Conservation (phyloP, 352 stramenopile genomes). For the Phytopythium helicoides region DNA sequence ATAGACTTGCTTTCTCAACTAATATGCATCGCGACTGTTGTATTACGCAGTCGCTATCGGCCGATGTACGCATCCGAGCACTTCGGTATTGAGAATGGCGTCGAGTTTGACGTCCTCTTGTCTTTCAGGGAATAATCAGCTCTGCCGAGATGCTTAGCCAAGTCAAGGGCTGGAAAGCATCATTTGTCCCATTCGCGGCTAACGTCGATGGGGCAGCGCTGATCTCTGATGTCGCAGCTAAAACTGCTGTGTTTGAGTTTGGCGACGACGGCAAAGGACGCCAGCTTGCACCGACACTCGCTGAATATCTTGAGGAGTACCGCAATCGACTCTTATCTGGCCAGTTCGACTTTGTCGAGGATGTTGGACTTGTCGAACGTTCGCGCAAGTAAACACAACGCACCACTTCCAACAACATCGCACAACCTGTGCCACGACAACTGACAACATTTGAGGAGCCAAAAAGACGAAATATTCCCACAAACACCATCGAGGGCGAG, state of each 20-base stretch:
- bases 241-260: conserved; percentile 70
- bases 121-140: conserved; percentile 49
- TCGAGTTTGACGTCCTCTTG: background rate
- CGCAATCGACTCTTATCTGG: conserved; percentile 78
- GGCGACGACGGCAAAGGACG: conserved; percentile 54
- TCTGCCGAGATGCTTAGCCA: conserved; percentile 42
- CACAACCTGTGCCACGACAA: no score
- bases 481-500: no score
- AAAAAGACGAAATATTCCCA: no score
- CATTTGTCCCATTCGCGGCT: conserved; percentile 67
- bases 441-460: no score
- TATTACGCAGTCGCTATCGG: conserved; percentile 47
- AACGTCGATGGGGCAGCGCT: conserved; percentile 71
- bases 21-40: conserved; percentile 4
- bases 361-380: conserved; percentile 77
- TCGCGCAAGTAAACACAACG: conserved; percentile 60
- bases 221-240: conserved; percentile 45
- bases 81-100: background rate
- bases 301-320: conserved; percentile 76
- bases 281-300: conserved; percentile 48
- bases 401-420: no score
- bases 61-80: conserved; percentile 42
- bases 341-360: conserved; percentile 82
- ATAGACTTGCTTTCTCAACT: background rate
- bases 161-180: conserved; percentile 53